phyloP scores from a whole-genome alignment of 495 filamentous ascomycete genomes.

The Neurospora sp. region DNA sequence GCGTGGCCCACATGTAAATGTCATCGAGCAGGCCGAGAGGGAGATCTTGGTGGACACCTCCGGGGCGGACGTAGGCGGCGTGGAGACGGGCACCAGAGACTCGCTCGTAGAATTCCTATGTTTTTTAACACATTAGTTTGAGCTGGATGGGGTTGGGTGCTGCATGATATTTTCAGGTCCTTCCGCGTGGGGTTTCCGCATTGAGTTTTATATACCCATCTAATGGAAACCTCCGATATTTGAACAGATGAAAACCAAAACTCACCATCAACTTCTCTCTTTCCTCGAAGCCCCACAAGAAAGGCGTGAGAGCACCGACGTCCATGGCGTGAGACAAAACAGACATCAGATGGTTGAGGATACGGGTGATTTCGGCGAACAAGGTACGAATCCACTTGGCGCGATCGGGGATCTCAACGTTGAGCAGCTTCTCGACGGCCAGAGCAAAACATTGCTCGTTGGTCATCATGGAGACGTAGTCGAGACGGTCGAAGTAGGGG shows the following conservation, averaged over 20 bases:
- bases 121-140: not conserved
- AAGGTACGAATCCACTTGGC: constrained; percentile 96
- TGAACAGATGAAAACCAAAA: constrained; percentile 5
- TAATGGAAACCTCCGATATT: not conserved
- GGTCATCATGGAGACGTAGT: constrained; percentile 99
- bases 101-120: constrained; percentile 97
- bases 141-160: not conserved
- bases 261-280: constrained; percentile 97
- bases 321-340: constrained; percentile 98
- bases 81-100: constrained; percentile 97
- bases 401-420: constrained; percentile 89
- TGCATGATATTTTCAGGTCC: not conserved
- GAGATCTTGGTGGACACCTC: constrained; percentile 92
- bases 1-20: constrained; percentile 99
- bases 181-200: not conserved
- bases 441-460: constrained; percentile 97
- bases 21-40: constrained; percentile 93
- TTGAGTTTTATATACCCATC: not conserved
- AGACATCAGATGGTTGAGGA: constrained; percentile 98
- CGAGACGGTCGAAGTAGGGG: constrained; percentile 97
- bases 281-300: constrained; percentile 99
- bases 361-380: constrained; percentile 91
- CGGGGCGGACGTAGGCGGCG: constrained; percentile 94
- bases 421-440: constrained; percentile 95
- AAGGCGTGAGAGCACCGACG: constrained; percentile 94